Conservation (phyloP, 768 basidiomycete species). For the Pleurotus ostreatus region DNA sequence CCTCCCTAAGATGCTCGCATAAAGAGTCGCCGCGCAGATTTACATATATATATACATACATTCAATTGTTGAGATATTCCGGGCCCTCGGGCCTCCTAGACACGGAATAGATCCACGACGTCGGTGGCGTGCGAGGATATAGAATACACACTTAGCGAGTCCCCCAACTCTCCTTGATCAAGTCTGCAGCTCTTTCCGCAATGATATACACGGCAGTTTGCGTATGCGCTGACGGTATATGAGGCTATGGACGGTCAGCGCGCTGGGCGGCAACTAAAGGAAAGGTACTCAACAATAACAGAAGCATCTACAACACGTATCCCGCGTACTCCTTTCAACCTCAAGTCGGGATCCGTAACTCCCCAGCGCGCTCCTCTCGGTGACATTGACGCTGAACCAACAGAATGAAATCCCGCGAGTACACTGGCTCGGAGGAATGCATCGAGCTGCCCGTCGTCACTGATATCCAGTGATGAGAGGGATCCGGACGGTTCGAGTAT, state of each 20-base stretch:
- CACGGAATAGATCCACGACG: too few species aligned
- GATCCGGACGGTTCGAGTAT: conserved; percentile 17
- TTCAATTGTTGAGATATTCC: too few species aligned
- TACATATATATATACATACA: too few species aligned
- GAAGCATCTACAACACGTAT: conserved; percentile 35
- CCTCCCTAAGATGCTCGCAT: too few species aligned
- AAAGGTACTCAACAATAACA: conserved; percentile 23
- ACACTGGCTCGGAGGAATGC: conserved; percentile 17
- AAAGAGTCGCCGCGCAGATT: too few species aligned
- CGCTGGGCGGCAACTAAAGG: not conserved
- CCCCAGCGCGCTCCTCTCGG: conserved; percentile 21
- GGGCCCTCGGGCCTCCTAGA: too few species aligned
- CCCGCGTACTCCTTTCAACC: conserved; percentile 29
- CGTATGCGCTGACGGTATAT: conserved; percentile 22
- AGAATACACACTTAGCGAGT: too few species aligned
- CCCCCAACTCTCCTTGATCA: conserved; percentile 17
- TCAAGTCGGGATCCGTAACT: conserved; percentile 33
- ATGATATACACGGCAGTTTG: conserved; percentile 24
- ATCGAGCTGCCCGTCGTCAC: conserved; percentile 23
- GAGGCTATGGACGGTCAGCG: conserved; percentile 12
- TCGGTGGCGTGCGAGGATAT: too few species aligned
- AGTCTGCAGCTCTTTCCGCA: conserved; percentile 25
- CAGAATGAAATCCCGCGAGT: conserved; percentile 24
- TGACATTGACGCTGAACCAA: conserved; percentile 31
- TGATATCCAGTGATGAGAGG: conserved; percentile 13